Conservation (phyloP, 768 basidiomycete genomes). For the Podaxis carcinomalis region DNA sequence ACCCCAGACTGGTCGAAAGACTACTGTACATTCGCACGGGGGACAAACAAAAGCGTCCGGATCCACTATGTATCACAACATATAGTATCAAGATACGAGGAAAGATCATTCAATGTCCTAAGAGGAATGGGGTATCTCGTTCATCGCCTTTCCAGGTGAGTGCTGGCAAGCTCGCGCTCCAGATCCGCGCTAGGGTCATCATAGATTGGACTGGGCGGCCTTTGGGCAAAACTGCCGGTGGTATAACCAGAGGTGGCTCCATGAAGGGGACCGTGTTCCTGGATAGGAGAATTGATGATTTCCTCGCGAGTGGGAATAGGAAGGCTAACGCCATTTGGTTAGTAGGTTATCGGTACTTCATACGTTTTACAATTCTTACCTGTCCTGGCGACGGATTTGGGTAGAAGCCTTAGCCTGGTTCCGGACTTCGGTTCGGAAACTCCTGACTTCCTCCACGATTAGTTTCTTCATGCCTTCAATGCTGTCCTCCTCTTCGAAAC, state of each 20-base stretch:
- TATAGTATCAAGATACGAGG: not conserved
- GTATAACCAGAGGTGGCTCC: slow-evolving; percentile 73
- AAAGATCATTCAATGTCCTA: not conserved
- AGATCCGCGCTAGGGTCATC: slow-evolving; percentile 85
- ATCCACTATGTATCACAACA: not conserved
- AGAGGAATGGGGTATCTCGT: not conserved
- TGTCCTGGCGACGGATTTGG: slow-evolving; percentile 75
- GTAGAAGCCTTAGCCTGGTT: slow-evolving; percentile 71
- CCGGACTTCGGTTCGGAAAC: slow-evolving; percentile 88
- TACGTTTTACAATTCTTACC: slow-evolving; percentile 35
- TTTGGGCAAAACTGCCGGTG: slow-evolving; percentile 29
- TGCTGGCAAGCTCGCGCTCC: slow-evolving; percentile 79
- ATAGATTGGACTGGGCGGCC: slow-evolving; percentile 66
- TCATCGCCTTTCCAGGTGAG: slow-evolving; percentile 44
- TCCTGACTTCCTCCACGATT: slow-evolving; percentile 88
- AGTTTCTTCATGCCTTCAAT: slow-evolving; percentile 97
- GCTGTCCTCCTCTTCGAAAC: slow-evolving; percentile 93
- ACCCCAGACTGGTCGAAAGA: not conserved
- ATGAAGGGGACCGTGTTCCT: slow-evolving; percentile 53
- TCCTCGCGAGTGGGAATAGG: slow-evolving; percentile 81
- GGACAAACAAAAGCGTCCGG: not conserved
- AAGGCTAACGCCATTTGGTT: slow-evolving; percentile 39
- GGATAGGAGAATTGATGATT: slow-evolving; percentile 71
- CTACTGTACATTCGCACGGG: not conserved
- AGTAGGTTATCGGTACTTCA: not conserved